Base-by-base conservation (phyloP, 805 yeast species). In the Teunomyces lycoperdinae region DNA sequence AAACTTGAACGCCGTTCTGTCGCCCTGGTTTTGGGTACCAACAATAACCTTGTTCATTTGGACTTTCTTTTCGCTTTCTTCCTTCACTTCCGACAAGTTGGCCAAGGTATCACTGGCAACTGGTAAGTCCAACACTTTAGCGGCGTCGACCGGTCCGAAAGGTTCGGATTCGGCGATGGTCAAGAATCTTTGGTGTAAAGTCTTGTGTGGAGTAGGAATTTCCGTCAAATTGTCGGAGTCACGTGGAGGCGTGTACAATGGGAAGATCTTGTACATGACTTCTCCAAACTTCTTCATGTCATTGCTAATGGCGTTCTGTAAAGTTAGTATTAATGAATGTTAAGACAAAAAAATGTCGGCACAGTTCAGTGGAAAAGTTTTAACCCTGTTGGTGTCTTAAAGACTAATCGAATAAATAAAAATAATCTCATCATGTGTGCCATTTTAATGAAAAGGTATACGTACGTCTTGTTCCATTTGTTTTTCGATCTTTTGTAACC, bases 91-190 rank as follows among this genome's bases (percentile, higher is more conserved):
- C 9, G 88, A 76, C 52, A 91, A 76, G 64, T 80, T 81, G 57
- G 83, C 81, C 57, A 91, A 76, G 2, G 94, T 87, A 32, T 76
- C 81, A 42, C 82, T 79, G 27, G 98, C 97, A n/a, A 96, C 96
- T 64, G 88, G 91, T 54, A 92, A 76, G 38, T 79, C 90, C 53
- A 89, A 80, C 34, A 86, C 79, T 48, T 82, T 74, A 43, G 99
- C 97, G 10, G 99, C 97, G 62, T 94, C 98, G 5, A 90, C 78
- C 4, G 97, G 96, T 5, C 97, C 97, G 64, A 92, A 91, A 8
- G 96, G 96, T 71, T 90, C 96, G 26, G 90, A 84, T 70, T 92
- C 99, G 8, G 96, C 92, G 64, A 92, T 84, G 9, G 96, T 86
- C 62, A 89, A 69, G 73, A 91, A 91, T 54, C 92, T 77, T 54